Evolutionary conservation across 495 filamentous ascomycete genomes (phyloP).

Genomic region (Aspergillus hancockii): DNA sequence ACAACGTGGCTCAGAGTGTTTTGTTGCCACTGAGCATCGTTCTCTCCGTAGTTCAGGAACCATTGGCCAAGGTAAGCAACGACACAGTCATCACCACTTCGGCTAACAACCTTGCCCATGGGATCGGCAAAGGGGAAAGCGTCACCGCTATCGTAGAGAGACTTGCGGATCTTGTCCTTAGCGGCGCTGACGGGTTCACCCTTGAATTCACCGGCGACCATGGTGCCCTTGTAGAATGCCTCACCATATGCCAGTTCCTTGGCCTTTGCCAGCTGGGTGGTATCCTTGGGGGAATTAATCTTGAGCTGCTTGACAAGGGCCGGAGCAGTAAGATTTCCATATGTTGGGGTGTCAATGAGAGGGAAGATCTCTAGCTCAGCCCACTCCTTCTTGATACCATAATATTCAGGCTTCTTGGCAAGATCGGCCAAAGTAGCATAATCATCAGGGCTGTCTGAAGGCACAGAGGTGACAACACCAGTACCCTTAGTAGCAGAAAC

Average conservation of each 20-base stretch:
- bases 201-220: conserved; percentile 86
- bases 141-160: conserved; percentile 74
- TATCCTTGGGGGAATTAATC: conserved; percentile 94
- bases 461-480: conserved; percentile 92
- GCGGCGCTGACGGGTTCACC: conserved; percentile 81
- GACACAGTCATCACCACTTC: conserved; percentile 87
- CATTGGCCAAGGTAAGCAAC: conserved; percentile 95
- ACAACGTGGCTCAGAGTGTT: conserved; percentile 71
- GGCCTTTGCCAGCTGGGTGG: conserved; percentile 84
- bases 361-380: conserved; percentile 82
- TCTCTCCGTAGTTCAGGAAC: conserved; percentile 95
- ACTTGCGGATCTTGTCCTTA: conserved; percentile 81
- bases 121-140: conserved; percentile 94
- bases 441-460: conserved; percentile 94
- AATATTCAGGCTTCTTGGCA: conserved; percentile 95
- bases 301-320: conserved; percentile 89
- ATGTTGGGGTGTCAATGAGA: conserved; percentile 87
- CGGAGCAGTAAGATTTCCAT: conserved; percentile 80
- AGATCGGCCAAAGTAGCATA: conserved; percentile 87
- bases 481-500: conserved; percentile 93
- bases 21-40: conserved; percentile 73
- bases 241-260: conserved; percentile 97
- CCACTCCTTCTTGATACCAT: conserved; percentile 97
- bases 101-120: conserved; percentile 80
- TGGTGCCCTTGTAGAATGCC: conserved; percentile 94